Base-by-base conservation (phyloP, 2,329 filamentous ascomycete species). In the Uncinocarpus reesii region DNA sequence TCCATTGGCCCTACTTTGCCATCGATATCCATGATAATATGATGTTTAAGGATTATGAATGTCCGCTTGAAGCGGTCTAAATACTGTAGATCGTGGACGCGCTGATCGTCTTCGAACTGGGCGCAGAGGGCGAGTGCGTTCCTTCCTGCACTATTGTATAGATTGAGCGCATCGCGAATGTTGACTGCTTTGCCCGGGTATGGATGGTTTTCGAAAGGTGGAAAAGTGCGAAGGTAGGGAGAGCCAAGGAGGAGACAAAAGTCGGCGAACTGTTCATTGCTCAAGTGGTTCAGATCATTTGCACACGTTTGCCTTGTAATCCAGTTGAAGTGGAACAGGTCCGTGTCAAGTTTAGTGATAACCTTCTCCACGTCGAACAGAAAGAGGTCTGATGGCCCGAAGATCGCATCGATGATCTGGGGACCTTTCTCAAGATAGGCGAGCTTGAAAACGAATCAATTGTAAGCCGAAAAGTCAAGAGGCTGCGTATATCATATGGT, bases 61-160 rank as follows among this genome's bases (percentile, higher is more conserved):
- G 87, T 87, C 64, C 86, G 89, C 61, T 83, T 84, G 63, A 88
- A 98, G 60, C 84, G 86, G 62, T 90, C 84, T 26, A 86, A 72
- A 74, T 94, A 98, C 44, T 83, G 77, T 13, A 82, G 71, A 35
- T 86, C 80, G 57, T 81, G 77, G 42, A 78, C 73, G 56, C 83
- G 77, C 8, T 88, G 73, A 43, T 93, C 81, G 50, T 95, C 88
- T 59, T 84, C 82, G 61, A 86, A 89, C 43, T 82, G 81, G 46
- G 80, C 75, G 61, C 87, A 93, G 2, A 88, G 78, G 8, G 76
- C 76, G 11, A 83, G 77, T 10, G 93, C 84, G 35, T 79, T 88
- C 71, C 62, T 80, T 65, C 58, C 84, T 69, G 65, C 67, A 34
- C 68, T 71, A 56, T 81, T 80, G 55, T 95, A 76, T 62, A 94